Evolutionary conservation across 2,329 filamentous ascomycete species (phyloP), one percentile per base, ranked within the genome.

Genomic region (Rachicladosporium sp.): DNA sequence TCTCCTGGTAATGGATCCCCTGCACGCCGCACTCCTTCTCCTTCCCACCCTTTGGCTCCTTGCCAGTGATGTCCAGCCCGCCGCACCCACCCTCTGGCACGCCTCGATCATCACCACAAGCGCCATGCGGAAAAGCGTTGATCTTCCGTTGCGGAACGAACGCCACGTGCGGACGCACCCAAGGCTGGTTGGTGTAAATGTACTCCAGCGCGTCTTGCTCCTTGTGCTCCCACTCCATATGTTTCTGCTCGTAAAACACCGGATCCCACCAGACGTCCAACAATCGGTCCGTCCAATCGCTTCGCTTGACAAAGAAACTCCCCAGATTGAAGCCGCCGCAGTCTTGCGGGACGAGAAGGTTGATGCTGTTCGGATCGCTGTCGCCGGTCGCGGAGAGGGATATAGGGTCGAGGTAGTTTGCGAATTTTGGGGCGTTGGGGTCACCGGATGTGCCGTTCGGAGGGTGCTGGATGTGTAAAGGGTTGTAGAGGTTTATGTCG

Each of bases 181-280:
- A 98, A 1, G 91, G 85, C 58, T 96, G 89, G 40, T 81, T 82
- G 42, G 71, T 74, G 65, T 98, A 98, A 46, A 98, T 71, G 64
- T 93, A 82, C 64, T 95, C 88, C 32, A 98, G 67, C 2, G 88
- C 86, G 57, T 96, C 88, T 64, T 98, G 91, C 61, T 98, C 91
- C 60, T 96, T 96, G 69, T 98, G 91, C 56, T 91, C 88, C 91
- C 91, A 98, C 46, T 91, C 76, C 88, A 95, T 95, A 61, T 98
- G 91, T 59, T 87, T 93, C 64, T 98, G 91, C 64, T 98, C 91
- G 61, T 98, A 98, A 42, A 82, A 78, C 23, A 96, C 88, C 0
- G 91, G 91, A 55, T 98, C 91, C 91, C 91, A 98, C 91, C 91
- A 98, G 38, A 94, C 74, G 56, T 98, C 91, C 30, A 98, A 74